Base-by-base conservation (phyloP, 768 basidiomycete species). In the Lyophyllum shimeji region DNA sequence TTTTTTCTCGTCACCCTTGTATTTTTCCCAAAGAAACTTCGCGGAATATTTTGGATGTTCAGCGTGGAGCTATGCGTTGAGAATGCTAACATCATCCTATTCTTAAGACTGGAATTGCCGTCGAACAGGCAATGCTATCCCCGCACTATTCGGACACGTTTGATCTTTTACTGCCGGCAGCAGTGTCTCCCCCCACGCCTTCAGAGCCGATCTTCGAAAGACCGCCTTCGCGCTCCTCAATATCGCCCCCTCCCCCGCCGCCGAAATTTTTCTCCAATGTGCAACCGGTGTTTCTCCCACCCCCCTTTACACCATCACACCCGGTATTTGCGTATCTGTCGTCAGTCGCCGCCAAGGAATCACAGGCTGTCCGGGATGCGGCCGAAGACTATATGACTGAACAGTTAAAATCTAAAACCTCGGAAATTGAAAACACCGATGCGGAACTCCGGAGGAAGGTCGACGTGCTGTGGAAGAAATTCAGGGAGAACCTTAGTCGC, bases 251-350 rank as follows among this genome's bases (percentile, higher is more conserved):
- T 40, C 63, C 64, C 42, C 60, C 72, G 9, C 67, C 69, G 45
- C 58, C 67, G 25, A 64, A 71, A 44, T 78, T 79, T 66, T 73
- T 92, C 43, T 78, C 82, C 37, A 69, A 76, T 54, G 61, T 88
- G 59, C 78, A 79, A 37, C 78, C 86, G 5, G 70, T 92, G 37
- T 87, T 90, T 66, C 82, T 84, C 24, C 89, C 89, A 17, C 82
- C 86, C 20, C 90, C 90, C 17, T 92, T 89, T 69, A 82, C 86
- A 0, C 86, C 90, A 7, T 83, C 86, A 17, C 87, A 93, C 61
- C 83, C 84, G 7, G 81, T 84, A 40, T 93, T 92, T 64, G 58
- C 74, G 42, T 84, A 89, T 66, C 75, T 93, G 29, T 77, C 85
- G 15, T 74, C 78, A 21, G 64, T 84, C 47, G 90, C 90, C 13